Conservation (phyloP, 208 protist species). For the Leishmania gerbilli region DNA sequence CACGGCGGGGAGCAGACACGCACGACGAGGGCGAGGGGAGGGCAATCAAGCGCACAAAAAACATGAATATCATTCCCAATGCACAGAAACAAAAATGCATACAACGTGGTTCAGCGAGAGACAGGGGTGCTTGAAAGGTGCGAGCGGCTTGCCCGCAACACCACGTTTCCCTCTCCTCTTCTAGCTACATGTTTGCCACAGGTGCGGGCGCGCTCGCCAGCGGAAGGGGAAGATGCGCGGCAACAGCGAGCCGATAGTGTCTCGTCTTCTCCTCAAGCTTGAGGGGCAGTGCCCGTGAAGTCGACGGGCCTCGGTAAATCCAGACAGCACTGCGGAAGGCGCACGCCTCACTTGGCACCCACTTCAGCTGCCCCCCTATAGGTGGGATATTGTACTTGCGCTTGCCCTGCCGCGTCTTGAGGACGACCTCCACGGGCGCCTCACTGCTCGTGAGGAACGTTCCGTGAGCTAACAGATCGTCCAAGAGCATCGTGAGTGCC, state of each 20-base stretch:
- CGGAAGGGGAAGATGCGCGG: background rate
- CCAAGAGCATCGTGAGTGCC: constrained; percentile 27
- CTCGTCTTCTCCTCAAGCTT: constrained; percentile 1
- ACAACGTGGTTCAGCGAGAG: background rate
- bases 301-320: constrained; percentile 35
- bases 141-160: background rate
- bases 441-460: constrained; percentile 9
- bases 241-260: constrained; percentile 3
- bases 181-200: background rate
- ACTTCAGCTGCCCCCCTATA: constrained; percentile 1
- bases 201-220: background rate
- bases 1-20: background rate
- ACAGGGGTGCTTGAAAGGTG: background rate
- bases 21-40: background rate
- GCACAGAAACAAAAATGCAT: background rate
- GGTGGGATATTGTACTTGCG: constrained; percentile 12
- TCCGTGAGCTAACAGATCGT: constrained; percentile 2
- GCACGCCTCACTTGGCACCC: background rate
- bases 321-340: constrained; percentile 4
- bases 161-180: background rate
- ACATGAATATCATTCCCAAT: background rate
- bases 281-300: constrained; percentile 25
- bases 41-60: background rate
- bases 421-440: background rate
- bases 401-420: constrained; percentile 7